Conservation (phyloP, 202 grass and related monocot species). For the Saccharum hybrid region DNA sequence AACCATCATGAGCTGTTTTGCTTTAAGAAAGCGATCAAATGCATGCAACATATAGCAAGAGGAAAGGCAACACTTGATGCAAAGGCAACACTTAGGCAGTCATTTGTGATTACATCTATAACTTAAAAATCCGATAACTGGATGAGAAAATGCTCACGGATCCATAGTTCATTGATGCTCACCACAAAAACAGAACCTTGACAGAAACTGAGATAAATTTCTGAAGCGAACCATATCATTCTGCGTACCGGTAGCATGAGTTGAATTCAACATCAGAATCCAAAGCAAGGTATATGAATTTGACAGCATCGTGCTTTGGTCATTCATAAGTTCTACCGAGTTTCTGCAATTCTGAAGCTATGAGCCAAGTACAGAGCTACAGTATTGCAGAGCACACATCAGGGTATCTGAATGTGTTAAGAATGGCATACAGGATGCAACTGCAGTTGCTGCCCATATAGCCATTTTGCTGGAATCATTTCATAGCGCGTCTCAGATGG, state of each 20-base stretch:
- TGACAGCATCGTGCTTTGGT: conserved; percentile 3
- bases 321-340: not conserved
- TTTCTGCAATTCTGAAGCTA: conserved; percentile 22
- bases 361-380: not conserved
- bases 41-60: no score
- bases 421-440: conserved; percentile 17
- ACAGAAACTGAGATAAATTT: not conserved
- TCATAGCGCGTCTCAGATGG: not conserved
- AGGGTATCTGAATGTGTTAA: not conserved
- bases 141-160: not conserved
- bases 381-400: conserved; percentile 19
- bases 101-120: no score
- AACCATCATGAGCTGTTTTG: no score
- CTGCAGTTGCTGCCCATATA: conserved; percentile 2
- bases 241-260: conserved; percentile 5
- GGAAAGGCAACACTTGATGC: no score
- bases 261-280: conserved; percentile 28
- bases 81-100: no score
- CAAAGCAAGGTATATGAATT: not conserved
- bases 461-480: not conserved
- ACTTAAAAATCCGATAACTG: no score
- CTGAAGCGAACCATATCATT: not conserved
- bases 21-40: no score
- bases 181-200: not conserved
- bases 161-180: not conserved